Percentiles rank a stretch among this genome's conserved stretches.
Evolutionary conservation across 1,284 basidiomycete genomes (phyloP).

Genomic region (Meripilus lineatus): DNA sequence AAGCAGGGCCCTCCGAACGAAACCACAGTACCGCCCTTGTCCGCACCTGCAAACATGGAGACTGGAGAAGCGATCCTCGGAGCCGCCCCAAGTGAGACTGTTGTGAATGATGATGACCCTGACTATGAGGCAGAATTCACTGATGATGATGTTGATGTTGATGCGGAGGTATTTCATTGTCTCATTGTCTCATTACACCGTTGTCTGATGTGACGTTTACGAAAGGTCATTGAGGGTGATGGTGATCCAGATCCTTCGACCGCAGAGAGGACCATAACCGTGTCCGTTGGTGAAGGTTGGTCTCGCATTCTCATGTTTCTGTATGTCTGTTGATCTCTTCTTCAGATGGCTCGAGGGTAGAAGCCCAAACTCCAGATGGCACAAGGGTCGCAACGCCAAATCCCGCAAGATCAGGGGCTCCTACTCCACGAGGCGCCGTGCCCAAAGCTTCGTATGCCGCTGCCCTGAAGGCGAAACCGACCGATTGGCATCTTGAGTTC

Average conservation of each 20-base stretch:
- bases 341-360: constrained; percentile 83
- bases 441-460: constrained; percentile 82
- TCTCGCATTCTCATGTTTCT: constrained; percentile 5
- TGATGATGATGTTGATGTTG: constrained; percentile 72
- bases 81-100: constrained; percentile 43
- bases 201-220: no score
- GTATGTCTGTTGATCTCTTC: background rate
- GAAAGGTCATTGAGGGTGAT: constrained; percentile 64
- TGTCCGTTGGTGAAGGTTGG: constrained; percentile 78
- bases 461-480: constrained; percentile 86
- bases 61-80: constrained; percentile 25
- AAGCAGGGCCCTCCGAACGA: constrained; percentile 17
- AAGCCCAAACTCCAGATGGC: constrained; percentile 94
- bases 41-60: constrained; percentile 13
- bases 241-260: constrained; percentile 64
- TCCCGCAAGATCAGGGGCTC: constrained; percentile 33
- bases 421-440: constrained; percentile 37
- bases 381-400: constrained; percentile 89
- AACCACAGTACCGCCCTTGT: constrained; percentile 17
- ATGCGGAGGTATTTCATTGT: constrained; percentile 46
- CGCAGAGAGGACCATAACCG: constrained; percentile 80
- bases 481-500: constrained; percentile 97
- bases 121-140: constrained; percentile 63
- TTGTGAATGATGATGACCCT: constrained; percentile 49
- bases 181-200: no score